Evolutionary conservation across 805 yeast species (phyloP), one percentile per base, ranked within the genome.

Genomic region (Saccharomycopsis fibuligera): DNA sequence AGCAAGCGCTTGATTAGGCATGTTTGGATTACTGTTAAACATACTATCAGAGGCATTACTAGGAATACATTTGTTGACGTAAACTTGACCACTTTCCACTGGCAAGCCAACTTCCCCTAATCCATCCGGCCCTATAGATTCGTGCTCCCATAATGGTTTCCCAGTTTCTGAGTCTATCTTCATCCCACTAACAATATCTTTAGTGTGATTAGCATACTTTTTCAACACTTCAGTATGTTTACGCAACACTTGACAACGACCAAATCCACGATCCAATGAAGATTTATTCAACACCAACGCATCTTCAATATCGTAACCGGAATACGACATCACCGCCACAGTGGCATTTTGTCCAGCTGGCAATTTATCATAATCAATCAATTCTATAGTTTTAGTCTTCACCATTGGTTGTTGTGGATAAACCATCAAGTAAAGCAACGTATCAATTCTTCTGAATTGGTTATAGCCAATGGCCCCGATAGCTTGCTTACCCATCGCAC

Each of bases 321-420:
- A 91, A 62, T 93, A 93, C 5, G 96, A 88, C 99, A 93, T 93
- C 35, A 93, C 99, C 1, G 99, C 99, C 50, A 93, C 99, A 0
- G 96, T 86, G 8, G 99, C 99, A 65, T 93, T 93, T 68, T 93
- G 99, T 5, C 99, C 99, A 3, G 99, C 99, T 3, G 99, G 99
- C 37, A 93, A 72, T 63, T 93, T 90, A 67, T 93, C 99, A 64
- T 93, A 93, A 54, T 91, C 86, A 55, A 93, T 91, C 54, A 93
- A 73, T 68, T 93, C 99, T 57, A 93, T 93, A 0, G 99, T 93
- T 64, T 89, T 87, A 3, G 98, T 89, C 69, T 93, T 93, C 24
- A 93, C 99, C 98, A 93, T 87, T 0, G 99, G 99, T 64, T 93
- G 98, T 68, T 93, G 98, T 3, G 99, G 99, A 62, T 93, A 93